phyloP scores from a whole-genome alignment of 2,329 filamentous ascomycete species.

The Fusarium sulawesiense region DNA sequence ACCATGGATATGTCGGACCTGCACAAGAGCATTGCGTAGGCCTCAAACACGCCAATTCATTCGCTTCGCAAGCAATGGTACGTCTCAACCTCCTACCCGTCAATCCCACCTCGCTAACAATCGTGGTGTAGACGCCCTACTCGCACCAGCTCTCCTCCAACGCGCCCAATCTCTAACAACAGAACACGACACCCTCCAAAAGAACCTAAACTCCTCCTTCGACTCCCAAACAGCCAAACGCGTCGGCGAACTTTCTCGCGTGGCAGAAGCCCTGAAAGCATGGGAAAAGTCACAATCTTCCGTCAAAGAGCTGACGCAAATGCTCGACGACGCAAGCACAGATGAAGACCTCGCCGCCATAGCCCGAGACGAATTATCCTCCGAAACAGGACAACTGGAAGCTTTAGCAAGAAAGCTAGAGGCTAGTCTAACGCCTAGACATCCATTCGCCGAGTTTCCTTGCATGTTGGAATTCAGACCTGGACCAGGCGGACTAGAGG shows the following conservation, averaged over 20 bases:
- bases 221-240: conserved; percentile 69
- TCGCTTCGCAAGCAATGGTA: conserved; percentile 51
- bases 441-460: conserved; percentile 89
- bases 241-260: conserved; percentile 69
- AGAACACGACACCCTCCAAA: conserved; percentile 68
- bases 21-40: conserved; percentile 48
- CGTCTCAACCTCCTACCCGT: neutral
- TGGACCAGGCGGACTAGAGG: conserved; percentile 91
- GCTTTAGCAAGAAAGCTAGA: conserved; percentile 76
- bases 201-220: conserved; percentile 64
- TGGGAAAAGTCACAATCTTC: conserved; percentile 67
- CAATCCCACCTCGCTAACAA: neutral
- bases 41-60: conserved; percentile 43
- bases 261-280: conserved; percentile 67
- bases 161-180: conserved; percentile 68
- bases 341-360: conserved; percentile 80
- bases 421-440: conserved; percentile 81
- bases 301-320: conserved; percentile 63
- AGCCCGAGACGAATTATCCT: conserved; percentile 82
- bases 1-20: conserved; percentile 54
- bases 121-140: conserved; percentile 37
- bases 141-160: conserved; percentile 67
- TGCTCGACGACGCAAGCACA: conserved; percentile 59
- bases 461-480: conserved; percentile 93
- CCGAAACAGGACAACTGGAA: conserved; percentile 71